Evolutionary conservation across 164 flowering plant species (phyloP).

Genomic region (Berberis thunbergii): DNA sequence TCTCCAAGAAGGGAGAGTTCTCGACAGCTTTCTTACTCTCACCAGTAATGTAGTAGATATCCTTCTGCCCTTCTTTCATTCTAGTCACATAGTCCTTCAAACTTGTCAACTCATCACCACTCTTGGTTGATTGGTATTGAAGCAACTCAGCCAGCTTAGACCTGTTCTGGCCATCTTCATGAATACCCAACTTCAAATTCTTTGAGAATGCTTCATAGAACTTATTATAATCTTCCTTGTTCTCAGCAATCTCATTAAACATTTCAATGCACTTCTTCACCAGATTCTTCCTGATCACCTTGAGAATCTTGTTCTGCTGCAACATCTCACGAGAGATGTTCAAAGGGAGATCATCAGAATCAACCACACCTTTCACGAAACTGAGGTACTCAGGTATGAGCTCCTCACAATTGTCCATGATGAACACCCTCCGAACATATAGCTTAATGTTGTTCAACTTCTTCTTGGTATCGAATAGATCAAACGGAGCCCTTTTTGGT

Average conservation of each 20-base stretch:
- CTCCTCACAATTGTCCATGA: conserved; percentile 61
- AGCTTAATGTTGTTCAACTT: conserved; percentile 60
- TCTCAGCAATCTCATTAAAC: conserved; percentile 53
- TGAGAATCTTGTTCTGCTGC: conserved; percentile 60
- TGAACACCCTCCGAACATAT: conserved; percentile 48
- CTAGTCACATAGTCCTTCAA: conserved; percentile 67
- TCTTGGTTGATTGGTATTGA: conserved; percentile 52
- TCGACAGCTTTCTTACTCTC: conserved; percentile 66
- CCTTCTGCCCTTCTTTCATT: conserved; percentile 68
- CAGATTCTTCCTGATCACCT: conserved; percentile 57
- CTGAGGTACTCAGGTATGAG: conserved; percentile 50
- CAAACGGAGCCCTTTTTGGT: conserved; percentile 52
- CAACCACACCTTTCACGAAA: conserved; percentile 53
- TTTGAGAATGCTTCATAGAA: conserved; percentile 59
- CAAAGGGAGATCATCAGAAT: conserved; percentile 57
- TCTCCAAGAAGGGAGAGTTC: conserved; percentile 65
- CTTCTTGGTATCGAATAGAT: conserved; percentile 53
- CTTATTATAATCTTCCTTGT: conserved; percentile 51
- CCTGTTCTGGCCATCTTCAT: conserved; percentile 53
- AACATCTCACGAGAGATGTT: conserved; percentile 63
- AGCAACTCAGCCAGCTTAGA: conserved; percentile 51
- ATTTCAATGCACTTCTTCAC: conserved; percentile 71
- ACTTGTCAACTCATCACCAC: conserved; percentile 69
- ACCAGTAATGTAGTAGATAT: conserved; percentile 63
- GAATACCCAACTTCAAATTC: conserved; percentile 60